A percentile compares a stretch with the other conserved stretches of the same genome.
Evolutionary conservation across 805 yeast genomes (phyloP).

Genomic region (Phaffomyces opuntiae): DNA sequence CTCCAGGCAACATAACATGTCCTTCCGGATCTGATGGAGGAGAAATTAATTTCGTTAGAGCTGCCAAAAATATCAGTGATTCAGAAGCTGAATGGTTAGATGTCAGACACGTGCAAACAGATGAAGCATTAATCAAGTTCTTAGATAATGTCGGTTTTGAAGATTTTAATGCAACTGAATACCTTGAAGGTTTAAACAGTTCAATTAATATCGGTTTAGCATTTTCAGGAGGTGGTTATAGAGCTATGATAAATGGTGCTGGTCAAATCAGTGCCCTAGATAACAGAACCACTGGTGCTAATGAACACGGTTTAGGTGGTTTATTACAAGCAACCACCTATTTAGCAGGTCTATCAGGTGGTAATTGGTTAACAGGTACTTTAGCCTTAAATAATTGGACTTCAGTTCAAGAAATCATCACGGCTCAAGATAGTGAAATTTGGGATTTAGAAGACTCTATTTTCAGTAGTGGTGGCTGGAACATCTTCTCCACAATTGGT

Average conservation of each 20-base stretch:
- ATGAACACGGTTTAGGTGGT: conserved; percentile 59
- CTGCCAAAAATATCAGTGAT: conserved; percentile 39
- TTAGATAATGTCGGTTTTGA: conserved; percentile 41
- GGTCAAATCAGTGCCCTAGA: conserved; percentile 77
- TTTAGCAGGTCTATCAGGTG: conserved; percentile 74
- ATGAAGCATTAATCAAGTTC: conserved; percentile 23
- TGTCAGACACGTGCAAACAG: conserved; percentile 26
- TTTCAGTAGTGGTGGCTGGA: conserved; percentile 53
- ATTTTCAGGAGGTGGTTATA: conserved; percentile 81
- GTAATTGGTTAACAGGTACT: conserved; percentile 73
- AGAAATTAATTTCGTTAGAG: conserved; percentile 29
- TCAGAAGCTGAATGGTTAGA: conserved; percentile 48
- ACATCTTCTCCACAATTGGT: conserved; percentile 42
- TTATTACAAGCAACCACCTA: conserved; percentile 64
- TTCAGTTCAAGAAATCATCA: conserved; percentile 51
- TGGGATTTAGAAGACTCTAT: conserved; percentile 68
- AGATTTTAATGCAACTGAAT: conserved; percentile 34
- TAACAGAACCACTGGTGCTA: conserved; percentile 52
- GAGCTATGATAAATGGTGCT: conserved; percentile 84
- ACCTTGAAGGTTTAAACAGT: conserved; percentile 28
- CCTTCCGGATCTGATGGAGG: conserved; percentile 25
- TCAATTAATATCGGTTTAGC: conserved; percentile 50
- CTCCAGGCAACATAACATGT: conserved; percentile 53
- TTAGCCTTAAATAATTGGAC: conserved; percentile 68
- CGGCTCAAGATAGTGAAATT: conserved; percentile 32